phyloP scores from a whole-genome alignment of 2,329 filamentous ascomycete species.

The Hymenoscyphus occultus region DNA sequence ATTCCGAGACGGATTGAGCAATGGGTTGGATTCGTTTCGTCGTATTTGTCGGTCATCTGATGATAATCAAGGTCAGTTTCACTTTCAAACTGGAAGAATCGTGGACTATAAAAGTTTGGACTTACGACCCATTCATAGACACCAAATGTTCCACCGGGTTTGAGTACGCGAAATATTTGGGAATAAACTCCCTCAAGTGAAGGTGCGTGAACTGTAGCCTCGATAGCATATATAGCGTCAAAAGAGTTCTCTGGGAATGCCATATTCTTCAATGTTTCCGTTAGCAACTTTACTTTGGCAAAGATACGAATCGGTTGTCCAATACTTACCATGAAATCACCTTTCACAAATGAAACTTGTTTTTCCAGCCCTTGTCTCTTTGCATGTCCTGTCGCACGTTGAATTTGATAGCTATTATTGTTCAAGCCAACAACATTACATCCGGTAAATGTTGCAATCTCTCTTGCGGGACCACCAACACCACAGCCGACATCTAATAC shows the following conservation, averaged over 20 bases:
- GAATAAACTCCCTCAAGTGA: slow-evolving; percentile 87
- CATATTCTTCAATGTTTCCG: slow-evolving; percentile 65
- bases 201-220: slow-evolving; percentile 93
- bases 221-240: slow-evolving; percentile 94
- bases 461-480: slow-evolving; percentile 89
- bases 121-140: slow-evolving; percentile 87
- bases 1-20: slow-evolving; percentile 90
- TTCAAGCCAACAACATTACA: slow-evolving; percentile 88
- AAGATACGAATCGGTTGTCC: neutral
- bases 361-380: slow-evolving; percentile 74
- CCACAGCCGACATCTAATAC: slow-evolving; percentile 96
- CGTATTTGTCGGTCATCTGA: slow-evolving; percentile 86
- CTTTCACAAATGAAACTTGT: slow-evolving; percentile 86
- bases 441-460: slow-evolving; percentile 94
- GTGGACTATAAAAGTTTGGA: too few species aligned
- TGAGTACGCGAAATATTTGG: slow-evolving; percentile 91
- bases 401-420: slow-evolving; percentile 99
- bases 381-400: slow-evolving; percentile 85
- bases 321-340: slow-evolving; percentile 78
- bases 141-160: slow-evolving; percentile 92
- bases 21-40: slow-evolving; percentile 83
- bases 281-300: neutral
- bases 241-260: slow-evolving; percentile 88
- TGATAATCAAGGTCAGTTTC: too few species aligned
- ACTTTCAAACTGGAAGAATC: too few species aligned